Percentiles rank a stretch among this genome's conserved stretches.
These are phyloP conservation scores for Xylaria flabelliformis DNA, from an alignment of 495 filamentous ascomycete species.

Conservation along the genomic window DNA sequence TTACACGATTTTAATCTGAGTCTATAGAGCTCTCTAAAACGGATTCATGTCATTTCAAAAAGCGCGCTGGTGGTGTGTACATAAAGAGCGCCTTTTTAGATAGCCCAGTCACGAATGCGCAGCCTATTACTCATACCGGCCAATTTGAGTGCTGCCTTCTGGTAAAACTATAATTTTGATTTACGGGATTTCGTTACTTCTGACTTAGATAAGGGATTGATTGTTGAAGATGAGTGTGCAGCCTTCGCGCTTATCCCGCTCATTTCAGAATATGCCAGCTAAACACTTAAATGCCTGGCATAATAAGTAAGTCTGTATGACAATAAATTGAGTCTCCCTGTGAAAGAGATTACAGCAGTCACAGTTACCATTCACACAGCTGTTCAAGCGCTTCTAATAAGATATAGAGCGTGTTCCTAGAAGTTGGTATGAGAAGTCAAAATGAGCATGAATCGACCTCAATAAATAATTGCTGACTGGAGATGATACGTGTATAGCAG, in stretches of 20 bases:
- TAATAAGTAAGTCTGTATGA: too few relatives aligned
- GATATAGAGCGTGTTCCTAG: too few relatives aligned
- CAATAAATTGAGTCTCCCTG: too few relatives aligned
- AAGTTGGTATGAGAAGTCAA: not conserved
- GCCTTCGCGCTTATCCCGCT: too few relatives aligned
- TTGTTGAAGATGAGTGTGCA: too few relatives aligned
- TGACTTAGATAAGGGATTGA: not conserved
- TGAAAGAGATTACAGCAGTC: too few relatives aligned
- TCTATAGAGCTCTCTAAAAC: not conserved
- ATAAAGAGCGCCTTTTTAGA: not conserved
- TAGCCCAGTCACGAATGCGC: not conserved
- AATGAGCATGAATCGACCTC: not conserved
- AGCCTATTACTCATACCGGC: not conserved
- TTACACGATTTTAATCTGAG: slow-evolving; percentile 60
- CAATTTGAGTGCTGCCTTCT: not conserved
- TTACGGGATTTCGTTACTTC: not conserved
- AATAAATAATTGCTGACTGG: not conserved
- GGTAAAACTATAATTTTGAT: not conserved
- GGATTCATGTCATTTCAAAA: not conserved
- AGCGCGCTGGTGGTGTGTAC: not conserved
- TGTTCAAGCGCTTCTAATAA: too few relatives aligned
- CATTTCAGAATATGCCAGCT: too few relatives aligned
- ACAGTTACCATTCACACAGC: too few relatives aligned
- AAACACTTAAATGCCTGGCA: too few relatives aligned
- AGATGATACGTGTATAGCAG: not conserved